Evolutionary conservation across 2,329 filamentous ascomycete species (phyloP).

Genomic region (Alternaria sp.): DNA sequence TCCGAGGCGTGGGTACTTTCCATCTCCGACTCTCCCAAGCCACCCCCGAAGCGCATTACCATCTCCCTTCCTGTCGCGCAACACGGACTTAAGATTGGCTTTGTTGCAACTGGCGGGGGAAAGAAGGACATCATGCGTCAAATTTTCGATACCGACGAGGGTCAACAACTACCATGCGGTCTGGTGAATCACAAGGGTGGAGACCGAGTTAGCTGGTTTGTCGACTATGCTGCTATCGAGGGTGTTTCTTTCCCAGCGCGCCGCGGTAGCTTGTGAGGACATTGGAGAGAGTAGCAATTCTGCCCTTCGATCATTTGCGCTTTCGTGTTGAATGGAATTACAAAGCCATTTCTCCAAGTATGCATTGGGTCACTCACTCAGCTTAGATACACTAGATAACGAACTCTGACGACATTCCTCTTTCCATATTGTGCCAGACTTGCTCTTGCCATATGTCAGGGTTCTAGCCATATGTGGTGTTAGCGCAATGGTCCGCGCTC

Average conservation of each 20-base stretch:
- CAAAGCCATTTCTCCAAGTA: slow-evolving; percentile 31
- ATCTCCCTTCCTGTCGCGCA: slow-evolving; percentile 90
- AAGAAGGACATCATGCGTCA: slow-evolving; percentile 94
- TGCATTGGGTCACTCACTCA: slow-evolving; percentile 34
- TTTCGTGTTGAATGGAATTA: slow-evolving; percentile 34
- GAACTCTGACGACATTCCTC: slow-evolving; percentile 14
- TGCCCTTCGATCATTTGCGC: slow-evolving; percentile 27
- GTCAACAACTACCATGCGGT: slow-evolving; percentile 79
- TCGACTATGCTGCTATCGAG: slow-evolving; percentile 84
- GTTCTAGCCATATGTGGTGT: slow-evolving; percentile 8
- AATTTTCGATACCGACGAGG: slow-evolving; percentile 84
- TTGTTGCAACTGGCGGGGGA: slow-evolving; percentile 86
- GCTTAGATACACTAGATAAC: slow-evolving; percentile 35
- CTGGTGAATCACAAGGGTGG: slow-evolving; percentile 86
- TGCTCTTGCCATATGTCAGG: slow-evolving; percentile 5
- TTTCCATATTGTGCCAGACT: not conserved
- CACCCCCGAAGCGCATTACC: slow-evolving; percentile 88
- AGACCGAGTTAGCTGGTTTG: slow-evolving; percentile 95
- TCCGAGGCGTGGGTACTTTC: slow-evolving; percentile 89
- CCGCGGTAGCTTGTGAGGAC: slow-evolving; percentile 68
- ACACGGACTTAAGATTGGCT: slow-evolving; percentile 85
- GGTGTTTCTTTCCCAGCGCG: slow-evolving; percentile 80
- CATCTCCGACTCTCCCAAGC: slow-evolving; percentile 94
- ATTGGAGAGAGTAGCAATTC: not conserved
- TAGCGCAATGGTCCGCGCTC: slow-evolving; percentile 14